Base-by-base conservation (phyloP, 164 flowering plant genomes). In the Nelumbo lutea region DNA sequence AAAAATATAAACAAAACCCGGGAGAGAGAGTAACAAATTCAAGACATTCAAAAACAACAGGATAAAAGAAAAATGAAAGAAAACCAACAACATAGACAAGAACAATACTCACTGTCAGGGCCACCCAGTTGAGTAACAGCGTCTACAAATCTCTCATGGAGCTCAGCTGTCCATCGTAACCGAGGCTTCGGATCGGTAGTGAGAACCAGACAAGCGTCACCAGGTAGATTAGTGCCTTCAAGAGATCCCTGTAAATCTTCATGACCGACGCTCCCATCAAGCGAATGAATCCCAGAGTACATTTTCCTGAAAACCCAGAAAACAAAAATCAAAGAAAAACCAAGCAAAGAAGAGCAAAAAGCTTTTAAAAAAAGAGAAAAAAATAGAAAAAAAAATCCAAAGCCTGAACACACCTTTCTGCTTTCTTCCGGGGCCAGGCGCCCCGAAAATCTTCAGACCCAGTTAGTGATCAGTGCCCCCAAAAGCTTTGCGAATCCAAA, bases 91-190 rank as follows among this genome's bases (percentile, higher is more conserved):
- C 11, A 61, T 42, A 67, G 50, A 42, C 2, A 9, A n/a, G 61
- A 67, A 55, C 42, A 51, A 66, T 15, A 80, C 83, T 57, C 46
- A 83, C 86, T 83, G 62, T 80, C 83, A 41, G 86, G 83, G 11
- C 86, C 86, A 27, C 87, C 87, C 8, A 83, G 84, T 70, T 83
- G 87, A 38, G 83, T 73, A n/a, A 83, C 85, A 41, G 87, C 87
- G 61, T 83, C 87, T 3, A 83, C 83, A 47, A 83, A 83, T 60
- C 85, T 72, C 57, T 83, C 83, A 59, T 83, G 87, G 51, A 83
- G 85, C 70, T 83, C 87, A 47, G 83, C 75, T 3, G 87, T 83
- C 87, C 87, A 83, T 45, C 87, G 72, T 45, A 83, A 83, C 5
- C 87, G 81, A n/a, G 87, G 87, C 65, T 80, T 80, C 1, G 86